These are phyloP conservation scores for Blastobotrys parvus DNA, from an alignment of 805 yeast genomes.

Conservation along the genomic window DNA sequence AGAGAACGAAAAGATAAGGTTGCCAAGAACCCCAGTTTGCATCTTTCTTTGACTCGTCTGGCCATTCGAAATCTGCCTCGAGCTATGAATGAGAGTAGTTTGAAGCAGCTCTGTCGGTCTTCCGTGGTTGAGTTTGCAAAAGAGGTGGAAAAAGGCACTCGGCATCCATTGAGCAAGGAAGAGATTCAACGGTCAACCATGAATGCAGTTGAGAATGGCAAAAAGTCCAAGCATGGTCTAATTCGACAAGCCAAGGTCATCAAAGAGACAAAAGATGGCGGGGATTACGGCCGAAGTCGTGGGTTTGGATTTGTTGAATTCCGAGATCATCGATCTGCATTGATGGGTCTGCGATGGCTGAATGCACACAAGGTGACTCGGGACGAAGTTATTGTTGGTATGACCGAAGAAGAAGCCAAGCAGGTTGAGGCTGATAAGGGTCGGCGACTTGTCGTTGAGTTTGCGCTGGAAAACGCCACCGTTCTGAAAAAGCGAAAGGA, in stretches of 20 bases:
- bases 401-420: conserved; percentile 16
- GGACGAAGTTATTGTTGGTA: conserved; percentile 45
- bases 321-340: conserved; percentile 84
- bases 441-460: conserved; percentile 84
- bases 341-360: conserved; percentile 95
- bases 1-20: conserved; percentile 81
- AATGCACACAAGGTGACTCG: conserved; percentile 80
- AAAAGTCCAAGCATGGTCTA: conserved; percentile 72
- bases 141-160: conserved; percentile 62
- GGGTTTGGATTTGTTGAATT: conserved; percentile 95
- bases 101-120: conserved; percentile 87
- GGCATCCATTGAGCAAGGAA: conserved; percentile 86
- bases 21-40: conserved; percentile 82
- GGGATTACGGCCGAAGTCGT: conserved; percentile 82
- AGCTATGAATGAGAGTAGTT: conserved; percentile 77
- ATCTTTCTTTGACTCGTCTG: conserved; percentile 86
- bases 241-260: conserved; percentile 91
- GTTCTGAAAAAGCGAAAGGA: conserved; percentile 88
- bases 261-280: conserved; percentile 84
- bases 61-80: conserved; percentile 93
- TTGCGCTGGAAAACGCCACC: conserved; percentile 92
- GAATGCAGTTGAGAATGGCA: conserved; percentile 32
- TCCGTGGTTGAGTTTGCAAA: conserved; percentile 92
- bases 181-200: conserved; percentile 72
- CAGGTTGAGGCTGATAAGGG: conserved; percentile 31